Evolutionary conservation across 169 alveolate species (phyloP), one percentile per base, ranked within the genome.

Genomic region (Eimeria acervulina): DNA sequence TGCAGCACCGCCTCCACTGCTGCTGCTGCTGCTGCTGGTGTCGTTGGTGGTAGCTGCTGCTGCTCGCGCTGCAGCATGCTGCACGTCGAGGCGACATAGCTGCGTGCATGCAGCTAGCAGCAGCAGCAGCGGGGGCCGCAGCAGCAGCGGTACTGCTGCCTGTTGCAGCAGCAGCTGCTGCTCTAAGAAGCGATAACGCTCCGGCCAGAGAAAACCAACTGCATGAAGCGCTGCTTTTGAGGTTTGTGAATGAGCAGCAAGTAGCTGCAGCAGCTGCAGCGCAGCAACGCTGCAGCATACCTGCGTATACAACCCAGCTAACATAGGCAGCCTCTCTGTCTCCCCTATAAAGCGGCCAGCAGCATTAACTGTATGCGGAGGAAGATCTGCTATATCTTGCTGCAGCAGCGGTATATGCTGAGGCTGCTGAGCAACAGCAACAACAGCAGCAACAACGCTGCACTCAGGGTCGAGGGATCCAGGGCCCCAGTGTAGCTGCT

Each of bases 91-190:
- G 15, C 72, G 80, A 61, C 96, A 92, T 28, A 92, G 42, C 68
- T 92, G 90, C 55, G 92, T 72, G 84, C 70, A 38, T 33, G 96
- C 76, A 31, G 96, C 51, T n/a, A 78, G 96, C 92, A 76, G 93
- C 84, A 78, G 96, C 70, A 92, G 96, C 85, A 92, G 85, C 63
- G 88, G 96, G 38, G 96, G 96, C 42, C 96, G 96, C 87, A 80
- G 83, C 68, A 92, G 84, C 68, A 80, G 87, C 36, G 96, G 96
- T 4, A 92, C 87, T 12, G 47, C 36, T 3, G 92, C 66, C 12
- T 51, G 42, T 40, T 61, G 85, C 85, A 55, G 68, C 74, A 85
- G 55, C 83, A 87, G 94, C 87, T 55, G 96, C 70, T 61, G 90
- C 92, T 92, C 96, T 19, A 92, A 40, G 72, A 70, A 76, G 68